phyloP scores from a whole-genome alignment of 305 asterid species.

The Ilex paraguariensis region DNA sequence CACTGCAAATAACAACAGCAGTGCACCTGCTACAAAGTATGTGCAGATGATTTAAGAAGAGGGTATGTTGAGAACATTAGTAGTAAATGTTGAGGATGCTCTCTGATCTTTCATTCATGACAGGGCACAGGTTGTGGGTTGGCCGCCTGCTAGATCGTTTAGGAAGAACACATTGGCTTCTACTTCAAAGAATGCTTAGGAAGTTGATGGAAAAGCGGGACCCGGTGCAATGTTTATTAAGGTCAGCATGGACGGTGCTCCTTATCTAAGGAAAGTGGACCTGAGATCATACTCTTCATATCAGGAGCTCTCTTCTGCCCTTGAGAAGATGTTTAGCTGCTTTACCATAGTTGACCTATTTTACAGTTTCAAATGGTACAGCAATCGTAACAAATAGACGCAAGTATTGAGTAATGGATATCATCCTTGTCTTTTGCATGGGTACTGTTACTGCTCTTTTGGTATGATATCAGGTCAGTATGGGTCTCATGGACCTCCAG shows the following conservation, averaged over 20 bases:
- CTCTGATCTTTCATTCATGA: constrained; percentile 11
- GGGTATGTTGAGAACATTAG: neutral
- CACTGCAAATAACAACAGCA: constrained; percentile 21
- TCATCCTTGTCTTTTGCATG: neutral
- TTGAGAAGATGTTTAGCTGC: constrained; percentile 70
- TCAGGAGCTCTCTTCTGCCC: constrained; percentile 60
- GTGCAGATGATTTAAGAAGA: constrained; percentile 6
- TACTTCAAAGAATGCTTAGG: constrained; percentile 44
- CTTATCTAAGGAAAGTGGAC: constrained; percentile 62
- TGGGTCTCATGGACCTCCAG: constrained; percentile 59
- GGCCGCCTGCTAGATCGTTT: constrained; percentile 66
- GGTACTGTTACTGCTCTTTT: constrained; percentile 17
- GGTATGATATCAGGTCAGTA: constrained; percentile 46
- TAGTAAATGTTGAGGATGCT: neutral
- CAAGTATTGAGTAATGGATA: neutral
- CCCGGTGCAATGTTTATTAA: constrained; percentile 48
- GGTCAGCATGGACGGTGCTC: constrained; percentile 82
- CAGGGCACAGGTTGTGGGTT: constrained; percentile 79
- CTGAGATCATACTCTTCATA: constrained; percentile 50
- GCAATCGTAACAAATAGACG: neutral
- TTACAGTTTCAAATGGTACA: neutral
- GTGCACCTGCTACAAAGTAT: constrained; percentile 61
- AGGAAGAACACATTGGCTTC: constrained; percentile 50
- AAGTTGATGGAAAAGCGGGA: constrained; percentile 53
- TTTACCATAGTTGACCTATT: constrained; percentile 47